Percentiles rank a stretch among this genome's conserved stretches.
phyloP scores from a whole-genome alignment of 345 rosid genomes.

The Gynandropsis gynandra region DNA sequence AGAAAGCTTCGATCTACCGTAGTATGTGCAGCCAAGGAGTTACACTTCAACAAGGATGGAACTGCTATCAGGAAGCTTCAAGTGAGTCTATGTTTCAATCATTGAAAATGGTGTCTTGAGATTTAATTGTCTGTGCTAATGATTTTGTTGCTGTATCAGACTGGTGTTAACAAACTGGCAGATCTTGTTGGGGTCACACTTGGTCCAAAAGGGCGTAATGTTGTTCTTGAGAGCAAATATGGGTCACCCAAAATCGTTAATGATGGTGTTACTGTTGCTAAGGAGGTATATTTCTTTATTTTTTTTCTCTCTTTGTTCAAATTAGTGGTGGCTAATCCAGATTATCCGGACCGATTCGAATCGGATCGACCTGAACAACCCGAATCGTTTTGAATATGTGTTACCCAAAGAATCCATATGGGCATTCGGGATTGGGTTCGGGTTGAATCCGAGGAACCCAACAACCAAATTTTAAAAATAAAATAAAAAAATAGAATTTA shows the following conservation, averaged over 20 bases:
- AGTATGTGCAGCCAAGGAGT: constrained; percentile 80
- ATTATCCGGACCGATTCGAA: too few relatives aligned
- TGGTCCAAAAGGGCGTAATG: constrained; percentile 95
- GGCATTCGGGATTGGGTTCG: too few relatives aligned
- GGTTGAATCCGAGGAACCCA: too few relatives aligned
- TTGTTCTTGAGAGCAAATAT: constrained; percentile 97
- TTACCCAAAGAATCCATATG: too few relatives aligned
- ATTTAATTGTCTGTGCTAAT: background rate
- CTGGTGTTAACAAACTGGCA: constrained; percentile 97
- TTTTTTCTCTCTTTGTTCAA: too few relatives aligned
- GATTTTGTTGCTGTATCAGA: constrained; percentile 32
- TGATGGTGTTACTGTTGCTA: constrained; percentile 97
- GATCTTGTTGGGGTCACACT: constrained; percentile 96
- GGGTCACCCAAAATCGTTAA: constrained; percentile 97
- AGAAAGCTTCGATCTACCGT: constrained; percentile 41
- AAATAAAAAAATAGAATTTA: too few relatives aligned
- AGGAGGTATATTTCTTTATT: too few relatives aligned
- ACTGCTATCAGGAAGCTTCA: constrained; percentile 80
- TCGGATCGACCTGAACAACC: too few relatives aligned
- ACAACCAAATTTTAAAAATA: too few relatives aligned
- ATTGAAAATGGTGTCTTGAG: background rate
- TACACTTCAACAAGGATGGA: constrained; percentile 95
- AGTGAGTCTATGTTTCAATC: constrained; percentile 36
- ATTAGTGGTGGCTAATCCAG: too few relatives aligned
- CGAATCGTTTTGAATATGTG: too few relatives aligned